Percentiles rank a stretch among this genome's conserved stretches.
Conservation (phyloP, 163 green algal genomes). For the Trebouxia gelatinosa region DNA sequence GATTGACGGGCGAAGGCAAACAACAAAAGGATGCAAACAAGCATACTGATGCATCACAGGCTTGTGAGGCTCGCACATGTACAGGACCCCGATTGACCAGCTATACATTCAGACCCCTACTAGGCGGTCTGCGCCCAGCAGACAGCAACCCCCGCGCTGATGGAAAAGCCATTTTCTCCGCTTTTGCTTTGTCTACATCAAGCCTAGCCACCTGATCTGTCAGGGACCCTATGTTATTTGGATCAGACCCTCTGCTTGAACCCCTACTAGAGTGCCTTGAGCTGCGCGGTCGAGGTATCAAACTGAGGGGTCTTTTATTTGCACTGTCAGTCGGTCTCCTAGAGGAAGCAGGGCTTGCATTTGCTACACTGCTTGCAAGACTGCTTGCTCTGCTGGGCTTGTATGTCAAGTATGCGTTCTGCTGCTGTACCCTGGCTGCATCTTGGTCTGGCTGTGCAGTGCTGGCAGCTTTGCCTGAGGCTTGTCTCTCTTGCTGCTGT, state of each 20-base stretch:
- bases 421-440: background rate
- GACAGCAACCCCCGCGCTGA: slow-evolving; percentile 9
- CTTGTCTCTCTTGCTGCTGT: background rate
- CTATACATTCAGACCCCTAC: slow-evolving; percentile 13
- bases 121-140: slow-evolving; percentile 13
- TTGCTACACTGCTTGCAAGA: background rate
- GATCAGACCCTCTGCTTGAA: background rate
- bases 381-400: background rate
- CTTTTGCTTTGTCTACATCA: slow-evolving; percentile 2
- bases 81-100: too few relatives aligned
- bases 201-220: slow-evolving; percentile 11
- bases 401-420: slow-evolving; percentile 11
- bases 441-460: background rate
- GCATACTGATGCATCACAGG: too few relatives aligned
- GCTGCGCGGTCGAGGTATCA: background rate
- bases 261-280: slow-evolving; percentile 2
- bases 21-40: too few relatives aligned
- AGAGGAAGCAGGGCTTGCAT: background rate
- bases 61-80: too few relatives aligned
- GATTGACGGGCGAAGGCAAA: too few relatives aligned
- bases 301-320: too few relatives aligned
- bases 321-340: background rate
- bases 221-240: slow-evolving; percentile 3
- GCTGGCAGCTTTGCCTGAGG: background rate
- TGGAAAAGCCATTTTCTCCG: background rate